Base-by-base conservation (phyloP, 352 stramenopile species). In the Phytopythium aichiense region DNA sequence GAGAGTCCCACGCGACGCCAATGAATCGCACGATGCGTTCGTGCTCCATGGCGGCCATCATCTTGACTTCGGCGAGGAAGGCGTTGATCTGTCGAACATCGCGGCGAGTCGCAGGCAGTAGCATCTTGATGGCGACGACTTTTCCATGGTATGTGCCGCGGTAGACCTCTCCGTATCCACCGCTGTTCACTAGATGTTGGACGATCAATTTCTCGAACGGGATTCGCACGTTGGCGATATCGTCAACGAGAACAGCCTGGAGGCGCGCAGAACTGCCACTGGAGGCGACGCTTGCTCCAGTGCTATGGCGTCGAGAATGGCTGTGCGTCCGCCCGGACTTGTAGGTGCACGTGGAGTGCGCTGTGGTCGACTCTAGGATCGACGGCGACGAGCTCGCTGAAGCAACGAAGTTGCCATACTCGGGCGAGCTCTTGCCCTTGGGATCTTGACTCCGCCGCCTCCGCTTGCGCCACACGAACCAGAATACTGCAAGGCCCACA, bases 1-100 rank as follows among this genome's bases (percentile, higher is more conserved):
- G n/a, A n/a, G 66, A 71, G 31, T 79, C 71, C 72, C 72, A 84
- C 1, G 75, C 66, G 35, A 81, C 75, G 9, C 75, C 75, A 4
- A 81, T 35, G 28, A 81, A 81, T 1, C 50, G 38, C 11, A 84
- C 70, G 11, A 84, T 58, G 7, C 68, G 64, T 28, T 72, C 64
- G 31, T 79, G 71, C 50, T 79, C 61, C 35, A 84, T 31, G 7
- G 51, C 45, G 2, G 69, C 62, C 49, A 76, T 64, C n/a, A 75
- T 37, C 37, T 62, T 60, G n/a, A 70, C 49, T 59, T 73, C 61
- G 1, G 65, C 61, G 12, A 71, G 48, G 37, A 76, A 67, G 7
- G 61, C 58, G 33, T 66, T 43, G 56, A 63, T 64, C 11, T 68
- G 55, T 16, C 30, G 28, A 0, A 63, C 23, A 23, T 64, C 64